These are phyloP conservation scores for Gossypium rotundifolium DNA, from an alignment of 345 rosid genomes.

Conservation along the genomic window DNA sequence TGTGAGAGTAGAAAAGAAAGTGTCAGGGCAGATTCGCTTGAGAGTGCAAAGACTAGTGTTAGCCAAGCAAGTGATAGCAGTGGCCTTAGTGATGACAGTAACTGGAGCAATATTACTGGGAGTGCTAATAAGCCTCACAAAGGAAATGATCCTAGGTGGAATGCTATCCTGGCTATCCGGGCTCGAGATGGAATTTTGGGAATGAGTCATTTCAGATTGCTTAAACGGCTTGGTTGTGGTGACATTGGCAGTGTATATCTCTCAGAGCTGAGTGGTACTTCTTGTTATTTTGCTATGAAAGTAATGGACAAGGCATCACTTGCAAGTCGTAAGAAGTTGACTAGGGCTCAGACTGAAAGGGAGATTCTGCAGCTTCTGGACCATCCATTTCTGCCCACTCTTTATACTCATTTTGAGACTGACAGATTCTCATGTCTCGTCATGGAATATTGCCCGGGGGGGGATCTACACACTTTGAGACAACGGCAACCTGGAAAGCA, in stretches of 20 bases:
- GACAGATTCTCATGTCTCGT: slow-evolving; percentile 95
- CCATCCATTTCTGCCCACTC: slow-evolving; percentile 94
- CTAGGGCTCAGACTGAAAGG: slow-evolving; percentile 93
- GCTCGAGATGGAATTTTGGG: slow-evolving; percentile 85
- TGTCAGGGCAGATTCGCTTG: slow-evolving; percentile 26
- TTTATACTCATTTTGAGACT: slow-evolving; percentile 93
- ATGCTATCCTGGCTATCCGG: slow-evolving; percentile 80
- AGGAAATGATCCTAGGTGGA: slow-evolving; percentile 98
- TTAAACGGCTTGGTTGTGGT: slow-evolving; percentile 92
- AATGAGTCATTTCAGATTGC: slow-evolving; percentile 90
- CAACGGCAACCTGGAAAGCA: slow-evolving; percentile 96
- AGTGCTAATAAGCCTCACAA: slow-evolving; percentile 93
- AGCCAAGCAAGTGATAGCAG: slow-evolving; percentile 25
- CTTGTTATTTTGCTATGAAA: slow-evolving; percentile 90
- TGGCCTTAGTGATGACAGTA: slow-evolving; percentile 29
- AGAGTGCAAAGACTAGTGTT: slow-evolving; percentile 40
- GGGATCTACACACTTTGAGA: slow-evolving; percentile 90
- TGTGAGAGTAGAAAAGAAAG: slow-evolving; percentile 14
- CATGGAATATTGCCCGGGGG: slow-evolving; percentile 98
- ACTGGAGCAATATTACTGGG: slow-evolving; percentile 89
- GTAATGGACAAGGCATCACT: slow-evolving; percentile 99
- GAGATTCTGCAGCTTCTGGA: slow-evolving; percentile 92
- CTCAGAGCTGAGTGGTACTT: slow-evolving; percentile 85
- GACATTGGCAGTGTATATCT: slow-evolving; percentile 98
- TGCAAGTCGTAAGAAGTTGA: slow-evolving; percentile 88